Evolutionary conservation across 768 basidiomycete species (phyloP).

Genomic region (Amyloporia xantha): DNA sequence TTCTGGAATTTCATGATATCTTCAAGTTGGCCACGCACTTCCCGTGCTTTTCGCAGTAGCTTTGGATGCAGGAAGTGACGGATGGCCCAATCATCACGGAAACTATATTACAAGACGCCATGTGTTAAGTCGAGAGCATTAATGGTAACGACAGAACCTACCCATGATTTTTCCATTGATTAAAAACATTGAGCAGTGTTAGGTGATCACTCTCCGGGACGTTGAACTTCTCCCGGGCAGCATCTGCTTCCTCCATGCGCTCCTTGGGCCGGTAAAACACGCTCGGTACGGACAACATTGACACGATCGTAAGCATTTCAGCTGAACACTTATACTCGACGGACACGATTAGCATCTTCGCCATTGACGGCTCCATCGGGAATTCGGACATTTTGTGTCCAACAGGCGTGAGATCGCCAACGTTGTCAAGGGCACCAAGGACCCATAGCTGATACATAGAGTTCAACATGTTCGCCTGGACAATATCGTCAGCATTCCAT

Average conservation of each 20-base stretch:
- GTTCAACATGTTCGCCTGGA: conserved; percentile 90
- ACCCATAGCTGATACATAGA: conserved; percentile 99
- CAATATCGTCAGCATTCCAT: conserved; percentile 1
- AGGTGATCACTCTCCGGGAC: conserved; percentile 98
- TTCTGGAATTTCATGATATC: conserved; percentile 99
- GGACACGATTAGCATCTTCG: conserved; percentile 95
- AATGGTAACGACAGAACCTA: conserved; percentile 31
- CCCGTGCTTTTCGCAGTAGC: conserved; percentile 87
- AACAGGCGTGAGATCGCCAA: conserved; percentile 88
- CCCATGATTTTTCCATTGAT: conserved; percentile 97
- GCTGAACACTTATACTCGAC: conserved; percentile 90
- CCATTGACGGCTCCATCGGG: conserved; percentile 99
- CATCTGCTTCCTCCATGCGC: conserved; percentile 95
- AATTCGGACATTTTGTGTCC: conserved; percentile 99
- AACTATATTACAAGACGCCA: conserved; percentile 42
- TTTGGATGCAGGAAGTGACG: conserved; percentile 97
- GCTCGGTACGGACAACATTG: conserved; percentile 96
- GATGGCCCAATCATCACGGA: conserved; percentile 90
- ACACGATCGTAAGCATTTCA: conserved; percentile 98
- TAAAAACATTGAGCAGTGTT: conserved; percentile 92
- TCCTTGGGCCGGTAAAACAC: conserved; percentile 98
- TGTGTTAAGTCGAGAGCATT: not conserved
- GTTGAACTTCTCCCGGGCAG: conserved; percentile 95
- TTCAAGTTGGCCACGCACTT: conserved; percentile 92
- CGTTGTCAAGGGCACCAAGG: conserved; percentile 92